A percentile compares a stretch with the other conserved stretches of the same genome.
Evolutionary conservation across 2,329 filamentous ascomycete species (phyloP).

Genomic region (Fusarium pininemorale): DNA sequence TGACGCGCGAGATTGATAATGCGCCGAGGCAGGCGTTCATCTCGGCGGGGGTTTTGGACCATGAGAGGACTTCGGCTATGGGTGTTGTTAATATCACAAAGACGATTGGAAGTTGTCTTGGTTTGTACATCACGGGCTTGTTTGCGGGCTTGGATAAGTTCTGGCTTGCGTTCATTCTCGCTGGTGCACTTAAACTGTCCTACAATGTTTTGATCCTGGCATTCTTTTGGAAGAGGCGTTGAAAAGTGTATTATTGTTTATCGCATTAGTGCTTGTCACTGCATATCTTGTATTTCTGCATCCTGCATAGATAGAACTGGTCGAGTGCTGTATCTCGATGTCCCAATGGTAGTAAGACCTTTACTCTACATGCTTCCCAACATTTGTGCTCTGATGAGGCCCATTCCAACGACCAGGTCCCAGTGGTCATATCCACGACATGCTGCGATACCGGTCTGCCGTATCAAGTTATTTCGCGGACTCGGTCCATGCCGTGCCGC

Average conservation of each 20-base stretch:
- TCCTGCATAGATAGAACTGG: background rate
- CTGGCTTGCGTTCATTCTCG: slow-evolving; percentile 36
- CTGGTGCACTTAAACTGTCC: slow-evolving; percentile 24
- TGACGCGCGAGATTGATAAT: slow-evolving; percentile 35
- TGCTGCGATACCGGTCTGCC: background rate
- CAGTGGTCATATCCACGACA: background rate
- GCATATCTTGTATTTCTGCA: background rate
- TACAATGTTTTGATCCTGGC: slow-evolving; percentile 37
- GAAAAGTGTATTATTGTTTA: background rate
- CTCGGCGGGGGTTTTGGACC: slow-evolving; percentile 30
- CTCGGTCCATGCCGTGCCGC: background rate
- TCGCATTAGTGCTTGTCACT: fast-evolving
- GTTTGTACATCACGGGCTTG: slow-evolving; percentile 28
- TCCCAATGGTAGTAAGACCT: background rate
- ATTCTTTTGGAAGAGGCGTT: slow-evolving; percentile 36
- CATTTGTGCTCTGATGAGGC: background rate
- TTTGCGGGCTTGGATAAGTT: slow-evolving; percentile 34
- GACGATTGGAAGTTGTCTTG: slow-evolving; percentile 34
- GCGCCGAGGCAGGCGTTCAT: slow-evolving; percentile 36
- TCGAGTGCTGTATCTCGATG: background rate
- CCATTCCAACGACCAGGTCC: background rate
- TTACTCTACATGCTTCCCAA: background rate
- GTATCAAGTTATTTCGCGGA: background rate
- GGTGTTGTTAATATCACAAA: slow-evolving; percentile 39
- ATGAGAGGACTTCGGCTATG: slow-evolving; percentile 36